Conservation (phyloP, 257 asterid species). For the Osmanthus fragrans region DNA sequence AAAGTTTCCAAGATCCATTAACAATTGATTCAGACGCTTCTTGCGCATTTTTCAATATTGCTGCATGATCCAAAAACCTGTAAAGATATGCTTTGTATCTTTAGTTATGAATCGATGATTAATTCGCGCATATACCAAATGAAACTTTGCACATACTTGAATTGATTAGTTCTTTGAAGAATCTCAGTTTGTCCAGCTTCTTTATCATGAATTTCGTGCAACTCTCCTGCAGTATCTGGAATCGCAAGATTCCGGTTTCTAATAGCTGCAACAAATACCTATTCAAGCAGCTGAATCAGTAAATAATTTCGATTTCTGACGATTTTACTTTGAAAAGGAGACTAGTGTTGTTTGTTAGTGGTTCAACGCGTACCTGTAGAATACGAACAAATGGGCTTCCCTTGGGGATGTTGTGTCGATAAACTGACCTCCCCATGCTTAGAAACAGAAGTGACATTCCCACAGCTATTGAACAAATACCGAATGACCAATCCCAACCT, state of each 20-base stretch:
- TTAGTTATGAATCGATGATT: neutral
- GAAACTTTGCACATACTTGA: slow-evolving; percentile 45
- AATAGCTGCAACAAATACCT: slow-evolving; percentile 68
- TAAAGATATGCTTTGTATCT: neutral
- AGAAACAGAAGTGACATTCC: slow-evolving; percentile 43
- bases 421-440: slow-evolving; percentile 52
- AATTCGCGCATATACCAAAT: neutral
- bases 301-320: too few relatives aligned
- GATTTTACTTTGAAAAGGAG: too few relatives aligned
- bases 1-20: slow-evolving; percentile 39
- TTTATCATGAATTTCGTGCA: slow-evolving; percentile 52
- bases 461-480: slow-evolving; percentile 56
- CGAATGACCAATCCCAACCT: slow-evolving; percentile 89
- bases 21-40: slow-evolving; percentile 25
- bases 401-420: slow-evolving; percentile 47
- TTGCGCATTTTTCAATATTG: slow-evolving; percentile 33
- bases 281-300: neutral
- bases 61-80: slow-evolving; percentile 72
- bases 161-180: slow-evolving; percentile 64
- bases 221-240: slow-evolving; percentile 42
- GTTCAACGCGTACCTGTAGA: slow-evolving; percentile 42
- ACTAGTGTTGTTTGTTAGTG: too few relatives aligned
- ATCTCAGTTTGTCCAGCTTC: slow-evolving; percentile 50
- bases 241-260: slow-evolving; percentile 51
- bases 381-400: slow-evolving; percentile 68